Evolutionary conservation across 345 rosid species (phyloP), one percentile per base, ranked within the genome.

Genomic region (Dipteronia dyeriana): DNA sequence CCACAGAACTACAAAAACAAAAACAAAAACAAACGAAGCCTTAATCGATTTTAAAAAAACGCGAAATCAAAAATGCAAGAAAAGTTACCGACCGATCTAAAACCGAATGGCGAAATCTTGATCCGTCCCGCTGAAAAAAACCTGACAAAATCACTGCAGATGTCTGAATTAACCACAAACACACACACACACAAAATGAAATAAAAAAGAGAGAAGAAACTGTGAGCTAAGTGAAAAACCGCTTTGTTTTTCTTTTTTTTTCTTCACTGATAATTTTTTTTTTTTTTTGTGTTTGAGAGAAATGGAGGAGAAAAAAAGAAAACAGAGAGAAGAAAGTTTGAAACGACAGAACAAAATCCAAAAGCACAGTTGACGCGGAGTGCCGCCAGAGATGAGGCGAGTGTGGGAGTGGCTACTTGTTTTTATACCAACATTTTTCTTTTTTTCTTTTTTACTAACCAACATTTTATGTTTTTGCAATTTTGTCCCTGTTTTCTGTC

Each of bases 291-390:
- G 1, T 57, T 38, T 22, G 59, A 14, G 71, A 23, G 73, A 65
- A 64, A 69, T n/a, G 13, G 72, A n/a, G 45, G 5, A 38, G 38
- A 13, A 10, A 26, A 26, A 29, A 39, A 19, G 38, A 5, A 63
- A 13, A 13, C 56, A 49, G 63, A 70, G 68, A n/a, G 68, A 23
- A 25, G 16, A 26, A 10, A 64, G 70, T 74, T 29, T 47, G 61
- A 47, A 73, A 61, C 63, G 31, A 71, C 39, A 34, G 54, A 53
- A 19, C 57, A 51, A 82, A 71, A 68, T 76, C 82, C 80, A 65
- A 79, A 79, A 75, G 74, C 76, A 68, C 79, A 73, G 62, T 62
- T 59, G 82, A 86, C 86, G 88, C 90, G 88, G 87, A 83, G 79
- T 79, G 71, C 87, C 87, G 87, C 86, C 88, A 66, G 38, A 5